These are phyloP conservation scores for Bremia lactucae DNA, from an alignment of 352 stramenopile genomes.

Conservation along the genomic window DNA sequence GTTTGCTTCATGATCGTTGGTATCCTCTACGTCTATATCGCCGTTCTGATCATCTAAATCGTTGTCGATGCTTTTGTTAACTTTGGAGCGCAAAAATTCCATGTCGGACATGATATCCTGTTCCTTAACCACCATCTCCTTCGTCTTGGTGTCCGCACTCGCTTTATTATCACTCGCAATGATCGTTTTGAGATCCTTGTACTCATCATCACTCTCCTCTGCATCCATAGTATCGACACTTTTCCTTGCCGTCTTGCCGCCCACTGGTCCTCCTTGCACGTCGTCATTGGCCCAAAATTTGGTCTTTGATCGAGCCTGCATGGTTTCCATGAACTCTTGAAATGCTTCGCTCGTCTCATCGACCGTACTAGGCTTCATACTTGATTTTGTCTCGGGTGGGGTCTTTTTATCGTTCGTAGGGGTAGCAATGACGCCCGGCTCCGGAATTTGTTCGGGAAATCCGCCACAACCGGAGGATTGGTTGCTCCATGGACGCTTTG, in stretches of 20 bases:
- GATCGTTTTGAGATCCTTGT: constrained; percentile 19
- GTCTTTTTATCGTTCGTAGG: constrained; percentile 5
- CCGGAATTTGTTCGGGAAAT: constrained; percentile 33
- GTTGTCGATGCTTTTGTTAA: constrained; percentile 86
- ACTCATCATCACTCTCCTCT: constrained; percentile 30
- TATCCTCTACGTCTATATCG: constrained; percentile 27
- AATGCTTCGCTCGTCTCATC: constrained; percentile 48
- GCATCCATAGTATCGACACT: constrained; percentile 19
- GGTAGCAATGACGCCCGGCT: constrained; percentile 6
- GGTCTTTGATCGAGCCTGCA: constrained; percentile 82
- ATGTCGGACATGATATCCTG: constrained; percentile 73
- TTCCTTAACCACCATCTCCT: constrained; percentile 10
- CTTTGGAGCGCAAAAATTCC: constrained; percentile 90
- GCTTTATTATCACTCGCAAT: constrained; percentile 25
- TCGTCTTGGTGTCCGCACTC: constrained; percentile 18
- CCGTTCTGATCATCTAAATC: constrained; percentile 36
- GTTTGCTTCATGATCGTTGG: constrained; percentile 16
- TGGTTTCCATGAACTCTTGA: constrained; percentile 85
- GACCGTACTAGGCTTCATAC: constrained; percentile 10
- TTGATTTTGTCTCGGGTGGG: constrained; percentile 17
- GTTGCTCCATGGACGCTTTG: constrained; percentile 81
- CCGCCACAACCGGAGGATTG: constrained; percentile 79
- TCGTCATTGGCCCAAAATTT: constrained; percentile 89
- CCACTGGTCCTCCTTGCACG: constrained; percentile 38
- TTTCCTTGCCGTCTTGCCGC: constrained; percentile 14